phyloP scores from a whole-genome alignment of 1,284 basidiomycete species.

The Fomitiporia mediterranea region DNA sequence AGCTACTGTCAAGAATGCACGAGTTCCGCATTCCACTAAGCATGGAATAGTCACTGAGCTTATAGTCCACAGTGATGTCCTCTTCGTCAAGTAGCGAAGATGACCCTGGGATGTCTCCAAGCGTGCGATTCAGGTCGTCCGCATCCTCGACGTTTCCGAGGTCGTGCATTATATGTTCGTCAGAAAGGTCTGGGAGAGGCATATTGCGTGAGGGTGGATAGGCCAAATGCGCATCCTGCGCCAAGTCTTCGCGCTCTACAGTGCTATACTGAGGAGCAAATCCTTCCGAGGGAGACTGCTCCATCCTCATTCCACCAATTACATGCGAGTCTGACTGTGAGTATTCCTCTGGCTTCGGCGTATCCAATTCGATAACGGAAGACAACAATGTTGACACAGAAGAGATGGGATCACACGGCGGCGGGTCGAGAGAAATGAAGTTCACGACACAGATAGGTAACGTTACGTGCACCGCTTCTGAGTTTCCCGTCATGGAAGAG shows the following conservation, averaged over 20 bases:
- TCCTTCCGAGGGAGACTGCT: neutral
- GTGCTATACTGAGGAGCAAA: neutral
- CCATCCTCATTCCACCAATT: neutral
- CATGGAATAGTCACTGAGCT: neutral
- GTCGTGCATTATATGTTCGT: conserved; percentile 6
- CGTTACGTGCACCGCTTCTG: conserved; percentile 56
- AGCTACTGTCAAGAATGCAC: too few species aligned
- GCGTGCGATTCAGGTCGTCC: conserved; percentile 8
- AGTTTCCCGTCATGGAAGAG: conserved; percentile 47
- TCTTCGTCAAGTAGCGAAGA: conserved; percentile 13
- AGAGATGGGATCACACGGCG: conserved; percentile 39
- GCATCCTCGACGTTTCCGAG: conserved; percentile 11
- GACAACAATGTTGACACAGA: conserved; percentile 24
- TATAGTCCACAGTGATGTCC: neutral
- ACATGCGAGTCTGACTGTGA: neutral
- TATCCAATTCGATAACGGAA: conserved; percentile 21
- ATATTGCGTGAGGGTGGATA: neutral
- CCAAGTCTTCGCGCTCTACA: neutral
- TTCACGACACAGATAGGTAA: conserved; percentile 74
- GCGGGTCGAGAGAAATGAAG: conserved; percentile 78
- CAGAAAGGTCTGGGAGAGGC: neutral
- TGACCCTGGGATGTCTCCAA: conserved; percentile 16
- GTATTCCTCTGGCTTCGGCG: conserved; percentile 18
- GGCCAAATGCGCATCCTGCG: neutral
- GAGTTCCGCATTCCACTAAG: neutral